Evolutionary conservation across 352 stramenopile species (phyloP).

Genomic region (Phytophthora pisi): DNA sequence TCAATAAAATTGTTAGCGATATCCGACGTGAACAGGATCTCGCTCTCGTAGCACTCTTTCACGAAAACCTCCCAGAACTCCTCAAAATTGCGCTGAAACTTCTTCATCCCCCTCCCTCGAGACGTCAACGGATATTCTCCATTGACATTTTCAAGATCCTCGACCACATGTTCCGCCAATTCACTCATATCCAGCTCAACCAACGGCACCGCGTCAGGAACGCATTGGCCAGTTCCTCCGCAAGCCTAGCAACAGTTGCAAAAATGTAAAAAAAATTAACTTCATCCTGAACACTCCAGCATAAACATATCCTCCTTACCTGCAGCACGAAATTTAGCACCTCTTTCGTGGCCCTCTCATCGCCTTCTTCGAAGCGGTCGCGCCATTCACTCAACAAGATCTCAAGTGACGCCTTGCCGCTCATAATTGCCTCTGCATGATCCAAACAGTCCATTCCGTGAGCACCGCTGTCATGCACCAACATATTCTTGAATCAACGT

Average conservation of each 20-base stretch:
- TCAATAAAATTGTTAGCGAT: conserved; percentile 73
- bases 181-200: conserved; percentile 78
- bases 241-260: conserved; percentile 42
- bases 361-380: conserved; percentile 68
- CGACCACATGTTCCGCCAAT: conserved; percentile 66
- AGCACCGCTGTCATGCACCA: background rate
- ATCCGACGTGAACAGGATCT: conserved; percentile 77
- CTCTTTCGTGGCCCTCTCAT: conserved; percentile 60
- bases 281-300: conserved; percentile 26
- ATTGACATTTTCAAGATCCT: conserved; percentile 64
- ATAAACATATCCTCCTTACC: conserved; percentile 23
- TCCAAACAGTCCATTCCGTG: conserved; percentile 7
- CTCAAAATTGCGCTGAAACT: conserved; percentile 70
- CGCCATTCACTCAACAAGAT: conserved; percentile 70
- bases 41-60: conserved; percentile 80
- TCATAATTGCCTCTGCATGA: conserved; percentile 61
- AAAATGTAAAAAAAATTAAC: conserved; percentile 6
- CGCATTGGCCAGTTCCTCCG: conserved; percentile 53
- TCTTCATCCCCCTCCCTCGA: conserved; percentile 57
- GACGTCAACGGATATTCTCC: conserved; percentile 76
- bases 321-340: conserved; percentile 84
- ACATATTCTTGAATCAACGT: background rate
- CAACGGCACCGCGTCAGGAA: conserved; percentile 57
- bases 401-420: conserved; percentile 55
- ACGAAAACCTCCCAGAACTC: conserved; percentile 84